phyloP scores from a whole-genome alignment of 2,329 filamentous ascomycete species.

The Colletotrichum falcatum region DNA sequence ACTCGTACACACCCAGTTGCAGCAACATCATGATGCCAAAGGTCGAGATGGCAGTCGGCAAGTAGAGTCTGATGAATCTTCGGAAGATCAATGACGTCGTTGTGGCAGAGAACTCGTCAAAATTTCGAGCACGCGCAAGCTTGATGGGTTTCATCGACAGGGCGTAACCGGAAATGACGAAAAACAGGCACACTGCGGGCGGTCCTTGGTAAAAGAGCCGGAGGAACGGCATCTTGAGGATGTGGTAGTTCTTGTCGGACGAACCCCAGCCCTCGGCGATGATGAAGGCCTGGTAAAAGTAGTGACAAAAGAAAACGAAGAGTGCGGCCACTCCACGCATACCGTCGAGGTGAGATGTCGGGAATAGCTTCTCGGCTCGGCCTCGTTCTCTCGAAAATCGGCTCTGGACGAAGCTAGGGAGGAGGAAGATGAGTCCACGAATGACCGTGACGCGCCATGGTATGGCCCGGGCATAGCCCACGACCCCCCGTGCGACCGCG shows the following conservation, averaged over 20 bases:
- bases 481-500: constrained; percentile 47
- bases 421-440: constrained; percentile 57
- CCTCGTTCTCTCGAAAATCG: constrained; percentile 56
- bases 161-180: constrained; percentile 72
- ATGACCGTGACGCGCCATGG: constrained; percentile 54
- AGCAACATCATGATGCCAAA: constrained; percentile 59
- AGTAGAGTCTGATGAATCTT: constrained; percentile 63
- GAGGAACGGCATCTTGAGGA: constrained; percentile 66
- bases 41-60: constrained; percentile 64
- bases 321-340: constrained; percentile 68
- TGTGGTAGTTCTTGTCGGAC: constrained; percentile 56
- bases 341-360: constrained; percentile 69
- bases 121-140: constrained; percentile 54
- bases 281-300: constrained; percentile 63
- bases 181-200: constrained; percentile 71
- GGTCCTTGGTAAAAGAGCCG: constrained; percentile 67
- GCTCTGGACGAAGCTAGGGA: constrained; percentile 66
- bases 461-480: constrained; percentile 48
- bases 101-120: constrained; percentile 56
- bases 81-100: constrained; percentile 65
- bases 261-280: constrained; percentile 64
- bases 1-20: constrained; percentile 60
- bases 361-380: constrained; percentile 57
- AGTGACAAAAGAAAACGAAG: constrained; percentile 69
- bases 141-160: constrained; percentile 66